phyloP scores from a whole-genome alignment of 1,139 yeast species.

The Yamadazyma oceani region DNA sequence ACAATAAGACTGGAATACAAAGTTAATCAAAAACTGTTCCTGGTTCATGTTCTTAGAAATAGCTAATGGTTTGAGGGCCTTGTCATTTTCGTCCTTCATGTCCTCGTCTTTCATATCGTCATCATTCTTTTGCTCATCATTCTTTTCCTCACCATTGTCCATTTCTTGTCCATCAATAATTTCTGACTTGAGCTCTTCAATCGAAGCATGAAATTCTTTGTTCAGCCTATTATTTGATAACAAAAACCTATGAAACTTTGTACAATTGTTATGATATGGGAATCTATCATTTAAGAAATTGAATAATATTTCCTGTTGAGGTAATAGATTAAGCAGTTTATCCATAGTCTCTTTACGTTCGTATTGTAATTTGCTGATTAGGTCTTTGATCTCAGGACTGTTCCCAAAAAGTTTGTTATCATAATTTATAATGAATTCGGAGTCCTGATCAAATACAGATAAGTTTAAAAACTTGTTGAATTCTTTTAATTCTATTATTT shows the following conservation, averaged over 20 bases:
- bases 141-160: background rate
- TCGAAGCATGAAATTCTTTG: constrained; percentile 27
- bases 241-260: constrained; percentile 42
- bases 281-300: constrained; percentile 37
- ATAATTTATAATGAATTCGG: constrained; percentile 32
- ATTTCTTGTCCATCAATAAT: constrained; percentile 22
- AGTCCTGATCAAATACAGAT: constrained; percentile 30
- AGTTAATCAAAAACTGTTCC: constrained; percentile 53
- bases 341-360: constrained; percentile 31
- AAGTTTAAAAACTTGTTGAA: constrained; percentile 63
- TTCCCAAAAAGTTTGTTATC: constrained; percentile 41
- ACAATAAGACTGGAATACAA: constrained; percentile 71
- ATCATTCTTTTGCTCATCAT: background rate
- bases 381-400: constrained; percentile 25
- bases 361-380: constrained; percentile 27
- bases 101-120: background rate
- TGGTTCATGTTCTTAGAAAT: constrained; percentile 19
- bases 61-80: background rate
- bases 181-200: constrained; percentile 31
- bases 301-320: constrained; percentile 44
- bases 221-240: constrained; percentile 45
- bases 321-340: constrained; percentile 27
- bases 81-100: too few species aligned
- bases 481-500: constrained; percentile 45
- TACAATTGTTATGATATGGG: constrained; percentile 39